Base-by-base conservation (phyloP, 108 stramenopile genomes). In the Ochromonas danica region DNA sequence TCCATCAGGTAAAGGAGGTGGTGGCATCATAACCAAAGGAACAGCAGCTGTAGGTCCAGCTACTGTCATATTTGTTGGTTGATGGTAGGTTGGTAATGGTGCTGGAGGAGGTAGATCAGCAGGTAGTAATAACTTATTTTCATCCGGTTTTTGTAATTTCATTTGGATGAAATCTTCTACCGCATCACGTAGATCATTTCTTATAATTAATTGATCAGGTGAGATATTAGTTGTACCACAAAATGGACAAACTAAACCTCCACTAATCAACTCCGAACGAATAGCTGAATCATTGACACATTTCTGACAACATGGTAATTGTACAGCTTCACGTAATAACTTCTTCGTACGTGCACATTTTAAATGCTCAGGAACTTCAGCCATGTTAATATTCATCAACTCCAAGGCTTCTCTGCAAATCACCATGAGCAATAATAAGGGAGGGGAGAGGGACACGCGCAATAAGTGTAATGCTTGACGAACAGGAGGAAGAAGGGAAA, bases 271-370 rank as follows among this genome's bases (percentile, higher is more conserved):
- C 63, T 28, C 35, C 6, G 3, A 6, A 31, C 63, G 17, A 25
- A 67, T 67, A 33, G 25, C 35, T 28, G 63, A 67, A 67, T 67
- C 63, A 25, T 67, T 67, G 30, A 67, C 63, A 35, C 27, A 31
- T 6, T 36, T 28, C 10, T 67, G 3, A 25, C 63, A 67, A 67
- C 63, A 67, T 31, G 63, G 63, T 36, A 67, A 35, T 67, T 3
- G 6, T 6, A 67, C 63, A 35, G 63, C 63, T 36, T 67, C 63
- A 31, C 63, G 63, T 14, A 67, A 25, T 31, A 67, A 67, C 3
- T 3, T 67, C 6, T 22, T 6, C 6, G 14, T 67, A 3, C 3
- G 31, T 33, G 6, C 63, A 33, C 63, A 67, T 36, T 67, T 67
- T 36, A 67, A 67, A 35, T 67, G 3, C 6, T 28, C 63, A 67